Conservation (phyloP, 192 early-diverging fungal species). For the Thamnidium elegans region DNA sequence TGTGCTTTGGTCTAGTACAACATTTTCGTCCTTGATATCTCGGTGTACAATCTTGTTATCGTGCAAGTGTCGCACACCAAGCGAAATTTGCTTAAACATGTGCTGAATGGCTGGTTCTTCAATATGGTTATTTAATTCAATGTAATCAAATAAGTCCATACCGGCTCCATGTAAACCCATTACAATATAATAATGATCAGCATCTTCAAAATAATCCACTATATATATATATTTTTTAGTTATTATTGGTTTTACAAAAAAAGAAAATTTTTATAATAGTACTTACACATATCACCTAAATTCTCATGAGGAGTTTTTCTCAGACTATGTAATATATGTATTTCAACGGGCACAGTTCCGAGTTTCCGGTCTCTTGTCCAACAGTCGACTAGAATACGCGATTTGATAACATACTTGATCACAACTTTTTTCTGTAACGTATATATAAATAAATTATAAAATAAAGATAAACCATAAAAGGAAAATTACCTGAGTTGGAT, state of each 20-base stretch:
- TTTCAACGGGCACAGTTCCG: conserved; percentile 74
- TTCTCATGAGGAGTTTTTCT: conserved; percentile 53
- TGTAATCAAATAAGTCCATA: conserved; percentile 70
- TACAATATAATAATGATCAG: conserved; percentile 66
- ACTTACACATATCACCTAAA: conserved; percentile 50
- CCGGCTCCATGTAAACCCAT: conserved; percentile 58
- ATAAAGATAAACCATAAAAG: conserved; percentile 18
- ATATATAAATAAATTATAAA: conserved; percentile 8
- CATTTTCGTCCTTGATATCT: conserved; percentile 91
- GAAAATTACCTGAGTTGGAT: conserved; percentile 43
- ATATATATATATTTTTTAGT: conserved; percentile 3
- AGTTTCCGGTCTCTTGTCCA: conserved; percentile 67
- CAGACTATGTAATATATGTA: conserved; percentile 67
- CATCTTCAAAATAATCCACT: conserved; percentile 75
- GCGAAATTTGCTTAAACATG: conserved; percentile 58
- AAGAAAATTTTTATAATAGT: no score
- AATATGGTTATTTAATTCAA: conserved; percentile 60
- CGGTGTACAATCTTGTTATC: conserved; percentile 68
- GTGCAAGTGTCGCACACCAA: conserved; percentile 60
- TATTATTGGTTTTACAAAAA: no score
- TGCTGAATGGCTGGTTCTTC: conserved; percentile 48
- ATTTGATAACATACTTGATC: conserved; percentile 73
- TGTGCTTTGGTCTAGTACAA: conserved; percentile 58
- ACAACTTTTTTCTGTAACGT: conserved; percentile 47
- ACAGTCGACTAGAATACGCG: conserved; percentile 57